Evolutionary conservation across 2,329 filamentous ascomycete genomes (phyloP).

Genomic region (Claviceps lovelessii): DNA sequence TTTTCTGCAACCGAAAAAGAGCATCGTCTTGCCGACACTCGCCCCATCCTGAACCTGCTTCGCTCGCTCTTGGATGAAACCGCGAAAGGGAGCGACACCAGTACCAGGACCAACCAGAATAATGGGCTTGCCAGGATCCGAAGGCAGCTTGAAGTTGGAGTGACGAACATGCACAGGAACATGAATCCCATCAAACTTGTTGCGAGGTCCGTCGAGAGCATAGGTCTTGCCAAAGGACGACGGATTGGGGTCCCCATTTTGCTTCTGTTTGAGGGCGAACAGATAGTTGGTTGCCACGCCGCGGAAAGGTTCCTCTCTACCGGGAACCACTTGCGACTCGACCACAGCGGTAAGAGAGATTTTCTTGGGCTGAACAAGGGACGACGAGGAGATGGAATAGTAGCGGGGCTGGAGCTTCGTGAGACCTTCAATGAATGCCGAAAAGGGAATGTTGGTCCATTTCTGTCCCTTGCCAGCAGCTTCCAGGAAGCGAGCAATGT

Average conservation of each 20-base stretch:
- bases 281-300: conserved; percentile 97
- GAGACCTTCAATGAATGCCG: conserved; percentile 81
- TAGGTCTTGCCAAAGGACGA: conserved; percentile 77
- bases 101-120: conserved; percentile 96
- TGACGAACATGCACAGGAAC: conserved; percentile 92
- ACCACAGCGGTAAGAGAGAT: conserved; percentile 93
- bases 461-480: conserved; percentile 56
- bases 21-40: conserved; percentile 69
- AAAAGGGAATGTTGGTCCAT: conserved; percentile 83
- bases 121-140: conserved; percentile 81
- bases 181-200: conserved; percentile 93
- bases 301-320: conserved; percentile 67
- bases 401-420: conserved; percentile 94
- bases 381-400: conserved; percentile 98
- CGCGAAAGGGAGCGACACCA: conserved; percentile 91
- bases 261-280: conserved; percentile 87
- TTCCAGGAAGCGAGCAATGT: conserved; percentile 75
- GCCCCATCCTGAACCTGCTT: conserved; percentile 67
- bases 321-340: conserved; percentile 65
- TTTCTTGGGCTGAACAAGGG: conserved; percentile 81
- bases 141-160: conserved; percentile 98
- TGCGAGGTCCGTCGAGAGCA: conserved; percentile 73
- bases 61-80: conserved; percentile 85
- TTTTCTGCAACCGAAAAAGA: conserved; percentile 94
- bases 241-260: conserved; percentile 72